Conservation (phyloP, 805 yeast species). For the Sugiyamaella marilandica region DNA sequence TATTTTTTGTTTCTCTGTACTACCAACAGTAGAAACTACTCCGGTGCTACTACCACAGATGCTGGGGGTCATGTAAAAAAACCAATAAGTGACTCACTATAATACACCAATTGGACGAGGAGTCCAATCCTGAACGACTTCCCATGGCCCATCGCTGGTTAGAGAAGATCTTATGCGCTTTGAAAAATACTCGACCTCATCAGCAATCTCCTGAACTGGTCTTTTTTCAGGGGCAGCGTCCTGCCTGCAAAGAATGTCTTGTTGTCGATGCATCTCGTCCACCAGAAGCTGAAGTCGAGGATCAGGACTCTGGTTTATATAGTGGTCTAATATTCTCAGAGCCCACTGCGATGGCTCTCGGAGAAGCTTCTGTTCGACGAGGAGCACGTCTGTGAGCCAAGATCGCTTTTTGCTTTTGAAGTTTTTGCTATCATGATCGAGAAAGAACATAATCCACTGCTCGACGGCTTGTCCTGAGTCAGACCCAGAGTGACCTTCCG, state of each 20-base stretch:
- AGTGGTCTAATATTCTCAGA: conserved; percentile 8
- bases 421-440: background rate
- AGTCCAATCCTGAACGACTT: conserved; percentile 15
- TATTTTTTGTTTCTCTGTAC: too few relatives aligned
- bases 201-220: conserved; percentile 1
- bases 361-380: conserved; percentile 2
- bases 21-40: too few relatives aligned
- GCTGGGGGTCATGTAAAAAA: background rate
- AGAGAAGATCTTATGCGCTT: conserved; percentile 9
- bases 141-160: conserved; percentile 11
- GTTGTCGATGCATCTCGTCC: conserved; percentile 10
- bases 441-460: conserved; percentile 12
- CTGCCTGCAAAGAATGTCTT: background rate
- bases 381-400: background rate
- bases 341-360: conserved; percentile 10
- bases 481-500: background rate
- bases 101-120: conserved; percentile 21
- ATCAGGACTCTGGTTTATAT: background rate
- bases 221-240: background rate
- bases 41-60: background rate
- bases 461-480: background rate
- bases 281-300: background rate
- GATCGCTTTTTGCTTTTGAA: background rate
- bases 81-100: background rate
- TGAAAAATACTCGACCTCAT: conserved; percentile 13